These are phyloP conservation scores for Beauveria sp. DNA, from an alignment of 2,329 filamentous ascomycete genomes.

Conservation along the genomic window DNA sequence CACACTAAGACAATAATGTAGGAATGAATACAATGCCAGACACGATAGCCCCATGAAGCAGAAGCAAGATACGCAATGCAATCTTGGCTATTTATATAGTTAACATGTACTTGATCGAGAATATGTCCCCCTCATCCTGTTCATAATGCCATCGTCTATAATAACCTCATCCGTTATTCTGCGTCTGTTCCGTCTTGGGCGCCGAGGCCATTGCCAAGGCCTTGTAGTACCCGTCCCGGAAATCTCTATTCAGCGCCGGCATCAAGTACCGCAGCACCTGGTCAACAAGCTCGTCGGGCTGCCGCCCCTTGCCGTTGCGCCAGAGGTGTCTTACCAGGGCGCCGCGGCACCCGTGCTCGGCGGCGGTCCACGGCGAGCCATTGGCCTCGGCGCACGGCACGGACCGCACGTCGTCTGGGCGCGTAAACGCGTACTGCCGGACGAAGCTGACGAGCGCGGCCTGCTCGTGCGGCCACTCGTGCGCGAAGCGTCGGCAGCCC, in stretches of 20 bases:
- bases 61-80: too few species aligned
- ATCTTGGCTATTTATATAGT: too few species aligned
- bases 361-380: not conserved
- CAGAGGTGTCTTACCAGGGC: not conserved
- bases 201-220: not conserved
- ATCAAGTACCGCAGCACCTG: not conserved
- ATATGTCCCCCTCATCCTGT: too few species aligned
- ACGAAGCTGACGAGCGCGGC: constrained; percentile 4
- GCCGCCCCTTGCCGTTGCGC: not conserved
- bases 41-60: too few species aligned
- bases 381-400: constrained; percentile 5
- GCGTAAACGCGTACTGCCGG: not conserved
- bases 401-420: not conserved
- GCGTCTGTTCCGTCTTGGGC: not conserved
- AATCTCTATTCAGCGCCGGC: not conserved
- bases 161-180: not conserved
- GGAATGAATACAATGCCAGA: too few species aligned
- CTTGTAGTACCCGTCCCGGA: not conserved
- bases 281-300: not conserved
- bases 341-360: not conserved
- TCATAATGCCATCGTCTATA: not conserved
- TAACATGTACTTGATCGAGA: too few species aligned
- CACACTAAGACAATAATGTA: too few species aligned
- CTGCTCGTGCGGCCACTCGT: constrained; percentile 6
- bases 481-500: not conserved